phyloP scores from a whole-genome alignment of 208 protist genomes.

The Crithidia sp. region DNA sequence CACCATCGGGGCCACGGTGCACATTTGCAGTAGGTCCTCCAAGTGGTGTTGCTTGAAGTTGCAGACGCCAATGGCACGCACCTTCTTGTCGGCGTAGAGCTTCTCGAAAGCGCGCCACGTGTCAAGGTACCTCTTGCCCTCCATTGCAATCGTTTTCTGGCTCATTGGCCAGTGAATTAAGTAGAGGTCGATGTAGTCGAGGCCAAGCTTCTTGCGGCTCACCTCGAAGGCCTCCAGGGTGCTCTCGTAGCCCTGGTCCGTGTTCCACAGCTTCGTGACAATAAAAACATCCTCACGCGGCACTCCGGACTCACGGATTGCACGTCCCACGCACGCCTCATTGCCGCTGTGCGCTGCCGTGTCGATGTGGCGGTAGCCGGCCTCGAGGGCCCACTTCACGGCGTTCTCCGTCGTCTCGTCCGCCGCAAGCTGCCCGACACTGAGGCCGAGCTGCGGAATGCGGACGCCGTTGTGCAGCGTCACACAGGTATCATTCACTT shows the following conservation, averaged over 20 bases:
- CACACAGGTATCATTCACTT: constrained; percentile 10
- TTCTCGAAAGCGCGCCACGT: constrained; percentile 89
- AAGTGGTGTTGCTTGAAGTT: constrained; percentile 79
- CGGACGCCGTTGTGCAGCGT: constrained; percentile 64
- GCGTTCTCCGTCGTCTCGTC: constrained; percentile 46
- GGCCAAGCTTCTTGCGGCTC: constrained; percentile 67
- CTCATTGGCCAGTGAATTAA: constrained; percentile 94
- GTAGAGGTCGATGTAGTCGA: constrained; percentile 95
- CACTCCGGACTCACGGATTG: constrained; percentile 53
- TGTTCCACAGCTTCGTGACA: constrained; percentile 87
- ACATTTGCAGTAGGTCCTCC: constrained; percentile 64
- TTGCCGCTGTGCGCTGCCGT: constrained; percentile 86
- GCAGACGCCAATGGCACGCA: constrained; percentile 89
- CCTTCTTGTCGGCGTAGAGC: constrained; percentile 73
- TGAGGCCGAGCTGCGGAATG: constrained; percentile 85
- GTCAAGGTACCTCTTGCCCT: constrained; percentile 34
- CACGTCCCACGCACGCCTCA: constrained; percentile 83
- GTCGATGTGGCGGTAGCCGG: constrained; percentile 92
- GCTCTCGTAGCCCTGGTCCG: constrained; percentile 53
- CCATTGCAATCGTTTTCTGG: not conserved
- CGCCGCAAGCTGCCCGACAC: constrained; percentile 66
- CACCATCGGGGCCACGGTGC: constrained; percentile 76
- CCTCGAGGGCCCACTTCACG: constrained; percentile 55
- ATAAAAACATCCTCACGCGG: constrained; percentile 89
- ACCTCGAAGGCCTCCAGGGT: constrained; percentile 64